Evolutionary conservation across 2,329 filamentous ascomycete species (phyloP).

Genomic region (Macrophomina pseudophaseolina): DNA sequence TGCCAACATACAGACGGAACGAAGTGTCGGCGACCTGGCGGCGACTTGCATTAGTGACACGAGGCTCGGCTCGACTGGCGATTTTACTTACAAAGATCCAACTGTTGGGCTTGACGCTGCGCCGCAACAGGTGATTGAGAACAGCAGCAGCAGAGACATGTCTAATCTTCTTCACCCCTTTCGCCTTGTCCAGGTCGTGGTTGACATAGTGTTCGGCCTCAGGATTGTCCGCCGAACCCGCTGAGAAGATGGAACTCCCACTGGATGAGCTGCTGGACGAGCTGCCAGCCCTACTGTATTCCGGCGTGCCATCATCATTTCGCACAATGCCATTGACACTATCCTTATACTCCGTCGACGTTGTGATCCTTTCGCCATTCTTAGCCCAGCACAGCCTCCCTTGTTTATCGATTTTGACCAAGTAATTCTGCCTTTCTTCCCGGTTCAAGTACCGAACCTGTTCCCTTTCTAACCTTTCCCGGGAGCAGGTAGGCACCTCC

Average conservation of each 20-base stretch:
- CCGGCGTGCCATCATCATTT: conserved; percentile 48
- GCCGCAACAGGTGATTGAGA: conserved; percentile 77
- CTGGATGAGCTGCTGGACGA: conserved; percentile 34
- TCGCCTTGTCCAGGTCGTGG: conserved; percentile 65
- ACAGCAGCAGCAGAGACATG: conserved; percentile 74
- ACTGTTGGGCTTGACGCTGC: conserved; percentile 81
- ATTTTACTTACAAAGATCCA: conserved; percentile 77
- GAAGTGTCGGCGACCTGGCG: conserved; percentile 72
- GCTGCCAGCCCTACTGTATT: conserved; percentile 39
- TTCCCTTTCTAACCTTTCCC: conserved; percentile 76
- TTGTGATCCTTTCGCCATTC: conserved; percentile 78
- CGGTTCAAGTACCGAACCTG: conserved; percentile 82
- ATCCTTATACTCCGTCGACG: conserved; percentile 75
- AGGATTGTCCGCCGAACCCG: conserved; percentile 60
- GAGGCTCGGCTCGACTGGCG: neutral
- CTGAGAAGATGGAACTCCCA: conserved; percentile 42
- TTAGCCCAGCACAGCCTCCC: conserved; percentile 88
- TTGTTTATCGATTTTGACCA: conserved; percentile 74
- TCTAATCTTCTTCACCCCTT: conserved; percentile 65
- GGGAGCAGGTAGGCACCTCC: conserved; percentile 73
- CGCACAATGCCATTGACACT: conserved; percentile 69
- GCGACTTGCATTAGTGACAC: neutral
- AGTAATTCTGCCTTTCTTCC: conserved; percentile 80
- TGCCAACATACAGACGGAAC: conserved; percentile 85
- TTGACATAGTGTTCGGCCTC: conserved; percentile 69